phyloP scores from a whole-genome alignment of 169 alveolate species.

The Plasmodium berghei region DNA sequence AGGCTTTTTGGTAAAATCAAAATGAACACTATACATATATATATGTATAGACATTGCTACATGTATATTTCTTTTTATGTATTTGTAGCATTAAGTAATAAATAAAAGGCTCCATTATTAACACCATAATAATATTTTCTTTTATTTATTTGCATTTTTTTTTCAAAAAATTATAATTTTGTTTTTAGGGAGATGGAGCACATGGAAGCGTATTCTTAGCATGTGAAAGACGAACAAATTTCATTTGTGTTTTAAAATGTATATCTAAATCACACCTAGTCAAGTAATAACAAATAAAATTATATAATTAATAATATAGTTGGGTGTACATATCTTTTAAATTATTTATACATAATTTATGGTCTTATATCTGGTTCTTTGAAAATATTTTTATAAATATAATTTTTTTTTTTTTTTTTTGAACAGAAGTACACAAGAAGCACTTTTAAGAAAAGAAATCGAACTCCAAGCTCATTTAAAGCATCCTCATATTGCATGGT shows the following conservation, averaged over 20 bases:
- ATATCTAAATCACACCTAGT: slow-evolving; percentile 85
- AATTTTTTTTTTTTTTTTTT: not conserved
- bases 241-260: slow-evolving; percentile 90
- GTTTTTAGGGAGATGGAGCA: slow-evolving; percentile 91
- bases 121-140: too few species aligned
- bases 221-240: slow-evolving; percentile 89
- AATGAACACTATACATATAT: not conserved
- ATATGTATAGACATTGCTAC: not conserved
- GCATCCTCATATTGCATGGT: slow-evolving; percentile 91
- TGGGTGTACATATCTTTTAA: not conserved
- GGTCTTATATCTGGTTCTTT: too few species aligned
- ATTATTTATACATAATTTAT: too few species aligned
- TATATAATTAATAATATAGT: not conserved
- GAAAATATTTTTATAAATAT: not conserved
- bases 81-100: not conserved
- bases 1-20: slow-evolving; percentile 80
- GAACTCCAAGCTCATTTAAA: slow-evolving; percentile 91
- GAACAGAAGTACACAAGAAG: slow-evolving; percentile 87
- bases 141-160: not conserved
- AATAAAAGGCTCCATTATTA: too few species aligned
- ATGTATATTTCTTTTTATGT: not conserved
- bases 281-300: slow-evolving; percentile 47
- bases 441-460: slow-evolving; percentile 89
- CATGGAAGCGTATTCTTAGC: slow-evolving; percentile 92
- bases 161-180: not conserved